These are phyloP conservation scores for Eutrema japonicum DNA, from an alignment of 345 rosid genomes.

Conservation along the genomic window DNA sequence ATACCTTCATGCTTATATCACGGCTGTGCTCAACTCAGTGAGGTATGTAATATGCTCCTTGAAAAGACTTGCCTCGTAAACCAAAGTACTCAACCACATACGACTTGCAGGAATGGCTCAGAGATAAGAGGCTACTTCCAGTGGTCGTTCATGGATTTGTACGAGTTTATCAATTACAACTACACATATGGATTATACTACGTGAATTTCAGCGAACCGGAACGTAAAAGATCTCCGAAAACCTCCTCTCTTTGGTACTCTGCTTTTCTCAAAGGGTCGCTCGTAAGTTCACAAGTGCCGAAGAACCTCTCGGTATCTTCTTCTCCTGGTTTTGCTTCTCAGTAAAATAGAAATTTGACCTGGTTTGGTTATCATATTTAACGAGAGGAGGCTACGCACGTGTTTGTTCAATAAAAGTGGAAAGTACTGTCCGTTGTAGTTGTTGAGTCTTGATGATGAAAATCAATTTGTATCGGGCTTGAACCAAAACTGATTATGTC, in stretches of 20 bases:
- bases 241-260: constrained; percentile 56
- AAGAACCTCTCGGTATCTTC: constrained; percentile 11
- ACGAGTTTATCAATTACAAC: constrained; percentile 36
- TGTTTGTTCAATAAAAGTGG: too few species aligned
- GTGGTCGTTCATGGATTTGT: constrained; percentile 54
- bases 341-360: background rate
- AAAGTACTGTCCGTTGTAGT: too few species aligned
- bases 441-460: too few species aligned
- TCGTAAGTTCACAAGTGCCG: background rate
- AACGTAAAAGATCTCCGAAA: constrained; percentile 50
- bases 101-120: constrained; percentile 47
- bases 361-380: background rate
- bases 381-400: too few species aligned
- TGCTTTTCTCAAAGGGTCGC: constrained; percentile 47
- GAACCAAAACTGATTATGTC: too few species aligned
- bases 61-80: background rate
- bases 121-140: constrained; percentile 52
- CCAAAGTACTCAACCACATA: background rate
- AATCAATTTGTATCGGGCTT: too few species aligned
- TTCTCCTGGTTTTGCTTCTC: constrained; percentile 17
- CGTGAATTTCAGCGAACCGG: constrained; percentile 51
- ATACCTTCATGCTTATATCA: constrained; percentile 44
- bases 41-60: constrained; percentile 33
- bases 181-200: constrained; percentile 46
- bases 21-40: constrained; percentile 47